These are phyloP conservation scores for Reticulascus tulasneorum DNA, from an alignment of 2,329 filamentous ascomycete genomes.

Conservation along the genomic window DNA sequence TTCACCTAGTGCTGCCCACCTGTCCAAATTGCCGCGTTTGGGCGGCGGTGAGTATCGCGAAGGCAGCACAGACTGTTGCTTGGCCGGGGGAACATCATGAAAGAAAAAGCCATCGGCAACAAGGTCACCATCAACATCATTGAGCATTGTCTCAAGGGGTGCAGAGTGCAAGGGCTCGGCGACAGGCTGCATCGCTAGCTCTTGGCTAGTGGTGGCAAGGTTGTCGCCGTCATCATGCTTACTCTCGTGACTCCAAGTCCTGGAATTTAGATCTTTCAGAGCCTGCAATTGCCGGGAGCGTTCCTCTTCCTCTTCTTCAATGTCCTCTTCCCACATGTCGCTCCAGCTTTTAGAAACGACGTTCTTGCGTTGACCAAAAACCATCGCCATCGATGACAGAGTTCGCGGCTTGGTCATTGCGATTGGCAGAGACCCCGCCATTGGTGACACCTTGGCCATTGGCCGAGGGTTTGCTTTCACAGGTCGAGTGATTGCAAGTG, in stretches of 20 bases:
- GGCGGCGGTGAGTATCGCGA: conserved; percentile 60
- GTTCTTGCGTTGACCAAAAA: conserved; percentile 75
- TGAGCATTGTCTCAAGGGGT: conserved; percentile 20
- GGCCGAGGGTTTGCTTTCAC: conserved; percentile 38
- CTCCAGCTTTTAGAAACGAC: conserved; percentile 97
- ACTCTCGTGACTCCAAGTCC: conserved; percentile 77
- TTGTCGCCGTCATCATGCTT: conserved; percentile 44
- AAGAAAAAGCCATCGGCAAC: conserved; percentile 70
- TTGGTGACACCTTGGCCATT: conserved; percentile 51
- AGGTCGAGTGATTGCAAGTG: conserved; percentile 53
- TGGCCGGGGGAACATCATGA: conserved; percentile 55
- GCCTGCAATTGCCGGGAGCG: conserved; percentile 54
- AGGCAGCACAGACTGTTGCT: conserved; percentile 3
- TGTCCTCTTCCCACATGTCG: conserved; percentile 93
- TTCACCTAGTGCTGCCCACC: conserved; percentile 86
- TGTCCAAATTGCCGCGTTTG: conserved; percentile 66
- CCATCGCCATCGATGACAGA: conserved; percentile 67
- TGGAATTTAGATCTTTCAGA: conserved; percentile 65
- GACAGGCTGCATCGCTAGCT: no score
- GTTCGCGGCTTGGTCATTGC: conserved; percentile 72
- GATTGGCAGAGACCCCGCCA: conserved; percentile 71
- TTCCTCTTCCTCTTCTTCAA: conserved; percentile 69
- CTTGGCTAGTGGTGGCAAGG: conserved; percentile 29
- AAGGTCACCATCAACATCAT: conserved; percentile 59
- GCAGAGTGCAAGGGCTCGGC: conserved; percentile 30